Base-by-base conservation (phyloP, 345 rosid species). In the Rhizophora apiculata region DNA sequence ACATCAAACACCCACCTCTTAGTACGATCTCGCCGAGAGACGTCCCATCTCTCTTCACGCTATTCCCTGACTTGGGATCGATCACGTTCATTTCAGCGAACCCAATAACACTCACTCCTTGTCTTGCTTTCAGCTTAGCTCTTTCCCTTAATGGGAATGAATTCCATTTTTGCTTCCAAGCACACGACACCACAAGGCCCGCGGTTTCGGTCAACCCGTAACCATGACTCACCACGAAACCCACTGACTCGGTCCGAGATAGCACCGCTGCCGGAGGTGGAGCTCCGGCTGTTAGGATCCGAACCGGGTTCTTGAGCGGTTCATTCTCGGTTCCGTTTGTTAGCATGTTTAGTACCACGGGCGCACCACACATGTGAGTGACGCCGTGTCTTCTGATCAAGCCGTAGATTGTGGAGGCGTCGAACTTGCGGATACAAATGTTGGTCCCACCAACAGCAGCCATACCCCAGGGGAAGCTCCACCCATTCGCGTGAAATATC, bases 341-440 rank as follows among this genome's bases (percentile, higher is more conserved):
- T 27, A 75, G 62, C 67, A 75, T 75, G 63, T 37, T 75, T n/a
- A 75, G 67, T 20, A 75, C 67, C 16, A 75, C 74, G 10, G 79
- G 79, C 2, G 79, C 79, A 13, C 70, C 79, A 13, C 79, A 69
- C 74, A 70, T 64, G 74, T 70, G 79, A 16, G 79, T 75, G 36
- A 75, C 71, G 8, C 52, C 8, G 56, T 75, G 74, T 16, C 27
- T 20, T 5, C 21, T 39, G 8, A 75, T 70, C 56, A 64, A 1
- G 6, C 32, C 32, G 79, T 48, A 36, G 58, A 68, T 53, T 1
- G 19, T 59, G 6, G 39, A 16, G 1, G 36, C 74, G 20, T 65
- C 70, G 36, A 63, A 59, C 53, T 60, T 64, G 2, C 79, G 60
- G 19, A 75, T 46, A 9, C 79, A 75, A 3, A 75, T 30, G 49